Conservation (phyloP, 345 rosid species). For the Odontarrhena argentea region DNA sequence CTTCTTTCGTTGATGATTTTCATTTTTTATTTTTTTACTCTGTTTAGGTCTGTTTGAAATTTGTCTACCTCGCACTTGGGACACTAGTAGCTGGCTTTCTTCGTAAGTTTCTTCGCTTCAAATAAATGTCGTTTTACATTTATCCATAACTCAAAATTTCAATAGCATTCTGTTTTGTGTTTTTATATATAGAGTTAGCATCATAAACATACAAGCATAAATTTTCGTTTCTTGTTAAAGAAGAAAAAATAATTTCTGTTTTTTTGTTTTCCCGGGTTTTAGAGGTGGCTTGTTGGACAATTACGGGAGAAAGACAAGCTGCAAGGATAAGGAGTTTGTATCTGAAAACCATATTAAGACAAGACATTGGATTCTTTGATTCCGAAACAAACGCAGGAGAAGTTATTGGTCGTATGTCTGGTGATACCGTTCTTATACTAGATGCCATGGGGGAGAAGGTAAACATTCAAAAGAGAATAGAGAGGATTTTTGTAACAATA, state of each 20-base stretch:
- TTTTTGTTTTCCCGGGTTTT: conserved; percentile 12
- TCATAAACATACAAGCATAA: not conserved
- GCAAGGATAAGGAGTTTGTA: conserved; percentile 62
- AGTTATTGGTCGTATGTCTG: conserved; percentile 85
- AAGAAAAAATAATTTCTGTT: not conserved
- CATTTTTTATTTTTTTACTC: not conserved
- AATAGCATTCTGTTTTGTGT: no score
- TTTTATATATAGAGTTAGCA: no score
- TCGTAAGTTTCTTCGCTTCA: conserved; percentile 50
- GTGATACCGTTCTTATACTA: conserved; percentile 82
- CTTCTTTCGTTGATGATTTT: not conserved
- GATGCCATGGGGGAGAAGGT: conserved; percentile 96
- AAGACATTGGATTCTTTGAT: conserved; percentile 74
- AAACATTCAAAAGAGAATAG: not conserved
- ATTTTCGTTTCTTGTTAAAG: not conserved
- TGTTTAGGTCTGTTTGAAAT: conserved; percentile 58
- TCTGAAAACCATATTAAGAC: conserved; percentile 67
- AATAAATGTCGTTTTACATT: conserved; percentile 5
- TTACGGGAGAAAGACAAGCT: conserved; percentile 82
- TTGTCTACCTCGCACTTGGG: conserved; percentile 68
- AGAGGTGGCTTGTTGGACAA: conserved; percentile 88
- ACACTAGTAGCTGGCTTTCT: conserved; percentile 57
- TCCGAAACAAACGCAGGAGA: conserved; percentile 77
- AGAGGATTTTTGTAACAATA: not conserved
- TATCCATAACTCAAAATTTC: not conserved